Base-by-base conservation (phyloP, 179 eudicot species). In the Amaranthus tricolor region DNA sequence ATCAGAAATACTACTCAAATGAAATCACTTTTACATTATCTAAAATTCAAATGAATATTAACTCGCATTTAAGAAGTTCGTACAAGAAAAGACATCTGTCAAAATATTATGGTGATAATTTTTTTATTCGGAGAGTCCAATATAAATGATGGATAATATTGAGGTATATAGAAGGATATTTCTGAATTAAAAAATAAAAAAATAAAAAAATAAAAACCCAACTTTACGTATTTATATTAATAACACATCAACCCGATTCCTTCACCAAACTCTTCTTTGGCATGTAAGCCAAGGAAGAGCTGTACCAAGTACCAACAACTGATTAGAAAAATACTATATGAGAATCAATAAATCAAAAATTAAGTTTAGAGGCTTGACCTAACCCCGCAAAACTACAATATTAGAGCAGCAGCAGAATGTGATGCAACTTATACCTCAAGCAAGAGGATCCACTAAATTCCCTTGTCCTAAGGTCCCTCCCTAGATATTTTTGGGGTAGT, bases 1-100 rank as follows among this genome's bases (percentile, higher is more conserved):
- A 65, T 9, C n/a, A 59, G 20, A 14, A 44, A 62, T 57, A 74
- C 31, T 14, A 12, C 31, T 70, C 56, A 62, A 9, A 44, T 62
- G 64, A 62, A 45, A 8, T 61, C 11, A 72, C 16, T 50, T 71
- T 72, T 48, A 77, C n/a, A 56, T 55, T 14, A 77, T 47, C 57
- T 20, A 14, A 14, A 20, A 4, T 40, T 45, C 21, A 6, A 8
- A 56, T 7, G 60, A 14, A 10, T 49, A 62, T 24, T 45, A 16
- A 53, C 57, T 62, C 19, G 56, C 60, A 61, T 21, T 58, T 49
- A 52, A 15, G 62, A 44, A 50, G 9, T 24, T 52, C 52, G 4
- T 52, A 9, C 20, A 64, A 63, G 59, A 63, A 44, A 65, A 43
- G 47, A 65, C 58, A n/a, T 31, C 7, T 62, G n/a, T 54, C 21